Base-by-base conservation (phyloP, 306 rosid genomes). In the Lupinus albus region DNA sequence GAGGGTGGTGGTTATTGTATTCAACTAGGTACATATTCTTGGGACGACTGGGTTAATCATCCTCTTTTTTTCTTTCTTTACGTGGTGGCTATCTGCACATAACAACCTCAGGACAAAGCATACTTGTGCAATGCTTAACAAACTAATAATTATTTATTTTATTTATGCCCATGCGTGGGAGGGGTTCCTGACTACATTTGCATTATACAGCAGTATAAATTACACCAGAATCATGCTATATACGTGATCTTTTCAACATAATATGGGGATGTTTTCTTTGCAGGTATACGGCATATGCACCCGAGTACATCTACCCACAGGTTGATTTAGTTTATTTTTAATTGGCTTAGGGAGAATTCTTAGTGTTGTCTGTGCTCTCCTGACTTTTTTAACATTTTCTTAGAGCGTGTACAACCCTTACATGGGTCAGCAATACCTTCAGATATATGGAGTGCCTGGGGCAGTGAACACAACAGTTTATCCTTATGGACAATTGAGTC, bases 271-370 rank as follows among this genome's bases (percentile, higher is more conserved):
- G 61, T 81, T 77, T 81, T 76, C 61, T 62, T 51, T 83, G 87
- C 87, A 92, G 98, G 84, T 92, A 89, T 86, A 78, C 92, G 57
- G 20, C 95, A 36, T 87, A 89, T 75, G 98, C 96, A 71, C 93
- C 91, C n/a, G 98, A 92, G 44, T 89, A 81, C 69, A 38, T 71
- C 72, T 89, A 86, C 70, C 85, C 84, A 45, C 98, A 92, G 96
- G 98, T 92, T 63, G 48, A 61, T 17, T 57, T 49, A 39, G 33
- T 67, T 38, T 67, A 38, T 73, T 46, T 33, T 61, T 12, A 30
- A 51, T 70, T 51, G 51, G 57, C 60, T 68, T 78, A 35, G 30
- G 70, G 70, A 38, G 78, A 51, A 17, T 74, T 21, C 14, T 48
- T 45, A 15, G 47, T 25, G 18, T 13, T 63, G 44, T 51, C 39